Evolutionary conservation across 495 filamentous ascomycete genomes (phyloP).

Genomic region (Trichoderma asperelloides): DNA sequence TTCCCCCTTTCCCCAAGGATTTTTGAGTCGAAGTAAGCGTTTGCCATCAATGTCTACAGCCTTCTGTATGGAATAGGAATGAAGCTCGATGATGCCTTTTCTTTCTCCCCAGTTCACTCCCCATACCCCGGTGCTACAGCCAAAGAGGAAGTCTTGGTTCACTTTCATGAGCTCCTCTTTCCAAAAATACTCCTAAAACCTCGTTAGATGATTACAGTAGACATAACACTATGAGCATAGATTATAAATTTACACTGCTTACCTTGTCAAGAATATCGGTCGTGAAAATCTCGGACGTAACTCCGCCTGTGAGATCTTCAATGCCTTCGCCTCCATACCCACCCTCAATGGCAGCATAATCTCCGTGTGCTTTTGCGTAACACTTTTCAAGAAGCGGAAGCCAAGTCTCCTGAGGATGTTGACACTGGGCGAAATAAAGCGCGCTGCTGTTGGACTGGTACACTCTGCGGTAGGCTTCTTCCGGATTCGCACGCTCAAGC

Average conservation of each 20-base stretch:
- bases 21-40: conserved; percentile 67
- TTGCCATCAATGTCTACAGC: conserved; percentile 68
- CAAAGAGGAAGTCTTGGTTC: conserved; percentile 83
- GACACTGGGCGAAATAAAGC: conserved; percentile 80
- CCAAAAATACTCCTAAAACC: conserved; percentile 64
- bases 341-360: conserved; percentile 75
- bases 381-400: conserved; percentile 90
- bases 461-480: conserved; percentile 66
- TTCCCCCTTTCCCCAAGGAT: conserved; percentile 82
- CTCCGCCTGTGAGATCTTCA: conserved; percentile 88
- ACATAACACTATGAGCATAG: background rate
- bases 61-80: conserved; percentile 85
- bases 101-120: conserved; percentile 50
- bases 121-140: conserved; percentile 60
- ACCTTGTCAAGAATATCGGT: conserved; percentile 74
- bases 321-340: conserved; percentile 83
- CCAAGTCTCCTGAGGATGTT: conserved; percentile 86
- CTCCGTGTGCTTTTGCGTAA: conserved; percentile 91
- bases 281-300: conserved; percentile 71
- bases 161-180: conserved; percentile 74
- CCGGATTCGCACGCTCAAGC: conserved; percentile 58
- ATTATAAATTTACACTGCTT: background rate
- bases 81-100: conserved; percentile 71
- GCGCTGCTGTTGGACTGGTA: conserved; percentile 68
- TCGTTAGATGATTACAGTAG: background rate